phyloP scores from a whole-genome alignment of 2,329 filamentous ascomycete species.

The Rhynchosporium agropyri region DNA sequence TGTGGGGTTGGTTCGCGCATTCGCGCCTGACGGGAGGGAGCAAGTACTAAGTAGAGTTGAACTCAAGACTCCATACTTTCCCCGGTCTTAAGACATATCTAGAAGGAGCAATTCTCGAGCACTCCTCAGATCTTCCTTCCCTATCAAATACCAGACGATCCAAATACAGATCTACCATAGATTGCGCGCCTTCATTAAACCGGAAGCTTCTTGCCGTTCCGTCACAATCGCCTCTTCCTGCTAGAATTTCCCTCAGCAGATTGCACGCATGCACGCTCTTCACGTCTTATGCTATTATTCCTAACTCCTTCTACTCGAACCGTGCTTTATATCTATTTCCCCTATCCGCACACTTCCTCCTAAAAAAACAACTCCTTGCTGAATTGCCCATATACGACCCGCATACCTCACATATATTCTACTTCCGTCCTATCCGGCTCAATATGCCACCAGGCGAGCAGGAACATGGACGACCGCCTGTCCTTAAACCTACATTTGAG shows the following conservation, averaged over 20 bases:
- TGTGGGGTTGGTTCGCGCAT: too few relatives aligned
- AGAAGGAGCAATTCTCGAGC: conserved; percentile 6
- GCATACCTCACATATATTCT: background rate
- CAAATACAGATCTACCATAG: background rate
- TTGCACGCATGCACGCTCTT: background rate
- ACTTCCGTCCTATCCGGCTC: background rate
- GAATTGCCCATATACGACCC: background rate
- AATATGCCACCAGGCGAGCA: conserved; percentile 20
- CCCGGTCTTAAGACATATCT: background rate
- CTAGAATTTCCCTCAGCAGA: background rate
- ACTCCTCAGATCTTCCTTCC: background rate
- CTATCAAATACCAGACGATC: background rate
- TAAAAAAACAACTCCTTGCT: background rate
- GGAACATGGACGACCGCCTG: conserved; percentile 4
- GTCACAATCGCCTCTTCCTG: background rate
- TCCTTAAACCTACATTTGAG: conserved; percentile 19
- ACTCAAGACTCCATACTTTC: background rate
- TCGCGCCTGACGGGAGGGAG: too few relatives aligned
- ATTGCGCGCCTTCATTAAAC: background rate
- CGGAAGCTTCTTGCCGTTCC: conserved; percentile 3
- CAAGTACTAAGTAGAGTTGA: too few relatives aligned
- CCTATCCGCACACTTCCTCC: background rate
- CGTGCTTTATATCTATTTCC: background rate
- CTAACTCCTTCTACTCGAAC: conserved; percentile 10
- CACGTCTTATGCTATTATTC: background rate